Base-by-base conservation (phyloP, 129 eudicot species). In the Flaveria ramosissima region DNA sequence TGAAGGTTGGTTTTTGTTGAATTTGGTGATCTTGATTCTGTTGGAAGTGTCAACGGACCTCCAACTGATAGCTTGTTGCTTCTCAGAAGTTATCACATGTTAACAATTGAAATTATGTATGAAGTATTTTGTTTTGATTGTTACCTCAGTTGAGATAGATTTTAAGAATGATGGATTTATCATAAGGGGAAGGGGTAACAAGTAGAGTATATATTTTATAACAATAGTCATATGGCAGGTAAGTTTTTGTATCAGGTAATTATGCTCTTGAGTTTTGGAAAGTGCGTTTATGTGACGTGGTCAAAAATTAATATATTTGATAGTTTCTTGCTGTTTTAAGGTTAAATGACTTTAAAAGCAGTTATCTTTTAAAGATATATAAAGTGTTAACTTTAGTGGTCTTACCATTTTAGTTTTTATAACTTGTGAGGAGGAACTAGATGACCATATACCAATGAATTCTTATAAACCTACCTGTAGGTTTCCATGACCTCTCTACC, bases 361-460 rank as follows among this genome's bases (percentile, higher is more conserved):
- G 19, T 30, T 20, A 14, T 72, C 50, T 72, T 53, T 1, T 14
- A 16, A 21, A 20, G 42, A 21, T 77, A 8, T 46, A 13, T 67
- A 10, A 62, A 67, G 64, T 3, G 16, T 77, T 76, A 51, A 36
- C 23, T 6, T 65, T 7, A 20, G 43, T 19, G 32, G 4, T 50
- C n/a, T 20, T 48, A 14, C 12, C 24, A 65, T 47, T 19, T 75
- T 20, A 64, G 43, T 30, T 27, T 63, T 9, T 76, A 11, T 75
- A 19, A 36, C 41, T 36, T 36, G 41, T 36, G 46, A 39, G 79
- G 79, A 48, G 79, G 62, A 75, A 48, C 63, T 51, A 63, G 36
- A 27, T 24, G 63, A 32, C 52, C 60, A 6, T 6, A 20, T 63
- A 32, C 27, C 41, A 76, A n/a, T 32, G 12, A 51, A 17, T 72